These are phyloP conservation scores for Colletotrichum sp. DNA, from an alignment of 2,329 filamentous ascomycete genomes.

Conservation along the genomic window DNA sequence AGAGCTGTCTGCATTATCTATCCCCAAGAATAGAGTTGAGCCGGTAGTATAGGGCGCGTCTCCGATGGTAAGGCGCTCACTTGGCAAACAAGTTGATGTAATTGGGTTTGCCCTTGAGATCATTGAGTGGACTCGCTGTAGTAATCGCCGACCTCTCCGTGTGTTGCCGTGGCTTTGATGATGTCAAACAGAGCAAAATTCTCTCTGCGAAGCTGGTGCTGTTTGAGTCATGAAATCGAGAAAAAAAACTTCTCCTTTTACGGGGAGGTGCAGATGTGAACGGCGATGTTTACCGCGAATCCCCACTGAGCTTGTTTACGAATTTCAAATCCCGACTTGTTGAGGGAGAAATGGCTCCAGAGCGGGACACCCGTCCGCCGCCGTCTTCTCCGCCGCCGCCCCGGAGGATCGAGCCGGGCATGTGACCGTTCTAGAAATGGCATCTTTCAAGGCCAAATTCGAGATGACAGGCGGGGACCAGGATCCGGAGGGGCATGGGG, in stretches of 20 bases:
- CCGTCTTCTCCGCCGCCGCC: background rate
- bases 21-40: background rate
- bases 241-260: background rate
- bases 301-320: background rate
- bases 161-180: background rate
- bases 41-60: background rate
- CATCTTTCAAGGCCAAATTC: background rate
- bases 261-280: background rate
- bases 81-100: background rate
- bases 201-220: background rate
- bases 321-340: conserved; percentile 7
- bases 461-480: background rate
- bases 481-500: background rate
- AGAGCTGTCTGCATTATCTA: background rate
- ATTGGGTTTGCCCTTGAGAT: background rate
- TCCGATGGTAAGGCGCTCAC: background rate
- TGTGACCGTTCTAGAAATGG: background rate
- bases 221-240: background rate
- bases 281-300: background rate
- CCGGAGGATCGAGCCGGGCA: background rate
- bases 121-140: background rate
- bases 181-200: background rate
- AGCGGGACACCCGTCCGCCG: background rate
- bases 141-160: background rate
- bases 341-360: background rate